These are phyloP conservation scores for Xylariaceae sp. DNA, from an alignment of 2,329 filamentous ascomycete species.

Conservation along the genomic window DNA sequence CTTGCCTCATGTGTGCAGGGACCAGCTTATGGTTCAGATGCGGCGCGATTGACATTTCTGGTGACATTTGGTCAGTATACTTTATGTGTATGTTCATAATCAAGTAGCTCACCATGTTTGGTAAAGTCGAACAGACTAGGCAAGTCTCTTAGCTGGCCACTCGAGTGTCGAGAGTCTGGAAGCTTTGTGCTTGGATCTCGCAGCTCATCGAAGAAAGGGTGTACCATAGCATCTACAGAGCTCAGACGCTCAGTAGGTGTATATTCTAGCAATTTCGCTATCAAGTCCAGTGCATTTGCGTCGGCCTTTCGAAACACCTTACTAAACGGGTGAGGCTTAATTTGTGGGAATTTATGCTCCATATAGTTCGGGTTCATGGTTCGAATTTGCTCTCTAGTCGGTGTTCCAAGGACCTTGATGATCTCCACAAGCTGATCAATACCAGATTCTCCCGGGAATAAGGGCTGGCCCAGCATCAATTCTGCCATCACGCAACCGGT, in stretches of 20 bases:
- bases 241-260: slow-evolving; percentile 94
- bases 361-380: slow-evolving; percentile 99
- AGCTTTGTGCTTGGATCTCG: slow-evolving; percentile 89
- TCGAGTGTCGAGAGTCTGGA: slow-evolving; percentile 91
- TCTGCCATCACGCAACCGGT: slow-evolving; percentile 99
- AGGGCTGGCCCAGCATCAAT: slow-evolving; percentile 95
- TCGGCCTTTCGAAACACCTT: slow-evolving; percentile 99
- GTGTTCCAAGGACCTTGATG: slow-evolving; percentile 97
- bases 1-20: slow-evolving; percentile 78
- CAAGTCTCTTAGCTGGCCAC: slow-evolving; percentile 79
- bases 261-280: slow-evolving; percentile 92
- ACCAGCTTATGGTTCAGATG: slow-evolving; percentile 88
- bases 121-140: slow-evolving; percentile 93
- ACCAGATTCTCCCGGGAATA: slow-evolving; percentile 97
- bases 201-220: slow-evolving; percentile 98
- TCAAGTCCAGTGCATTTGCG: slow-evolving; percentile 89
- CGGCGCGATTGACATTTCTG: slow-evolving; percentile 92
- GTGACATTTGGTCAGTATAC: slow-evolving; percentile 33
- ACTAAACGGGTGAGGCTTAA: slow-evolving; percentile 98
- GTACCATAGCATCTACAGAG: slow-evolving; percentile 95
- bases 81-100: not conserved
- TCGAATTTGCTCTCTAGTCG: slow-evolving; percentile 95
- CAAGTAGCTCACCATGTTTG: slow-evolving; percentile 75
- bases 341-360: slow-evolving; percentile 99
- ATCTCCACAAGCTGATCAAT: slow-evolving; percentile 99